Base-by-base conservation (phyloP, 805 yeast genomes). In the Kodamaea leandrae region DNA sequence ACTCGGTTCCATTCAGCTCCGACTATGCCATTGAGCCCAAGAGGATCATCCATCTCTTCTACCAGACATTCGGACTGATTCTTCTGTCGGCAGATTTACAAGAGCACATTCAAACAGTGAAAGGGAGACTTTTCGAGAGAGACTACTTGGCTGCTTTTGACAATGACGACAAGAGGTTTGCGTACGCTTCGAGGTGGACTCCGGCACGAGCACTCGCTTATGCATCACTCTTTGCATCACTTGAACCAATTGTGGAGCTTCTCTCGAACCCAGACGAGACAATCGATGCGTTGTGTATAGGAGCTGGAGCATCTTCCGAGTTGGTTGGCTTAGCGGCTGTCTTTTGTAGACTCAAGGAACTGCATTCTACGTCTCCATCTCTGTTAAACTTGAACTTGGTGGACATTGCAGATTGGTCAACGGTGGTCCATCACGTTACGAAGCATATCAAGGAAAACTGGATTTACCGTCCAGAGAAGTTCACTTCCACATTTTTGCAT, bases 241-340 rank as follows among this genome's bases (percentile, higher is more conserved):
- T 83, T 20, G 61, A 58, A 4, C 71, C 71, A 3, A 58, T 80
- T 7, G 55, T 60, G 32, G 57, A 62, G 2, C 27, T 72, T 16
- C 53, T 77, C 8, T 56, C 57, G 27, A 62, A 64, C 28, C 61
- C 64, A 2, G 49, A 49, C 4, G 39, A 45, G 13, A 52, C 58
- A 12, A 54, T 64, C 3, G 59, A 70, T 5, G 76, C 82, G 0
- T 57, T 87, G 25, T 77, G 83, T 51, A 71, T 89, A 26, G 96
- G 96, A 14, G 96, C 95, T 17, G 96, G 96, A 25, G 96, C 96
- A 0, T 86, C 91, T 4, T 86, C 88, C 2, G 96, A 88, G 56
- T 61, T 87, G 17, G 78, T 80, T 23, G 86, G 78, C 0, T 54
- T 86, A 32, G 77, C 78, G 1, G 72, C 89, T 13, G 64, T 84